These are phyloP conservation scores for Aspergillus taichungensis DNA, from an alignment of 495 filamentous ascomycete species.

Conservation along the genomic window DNA sequence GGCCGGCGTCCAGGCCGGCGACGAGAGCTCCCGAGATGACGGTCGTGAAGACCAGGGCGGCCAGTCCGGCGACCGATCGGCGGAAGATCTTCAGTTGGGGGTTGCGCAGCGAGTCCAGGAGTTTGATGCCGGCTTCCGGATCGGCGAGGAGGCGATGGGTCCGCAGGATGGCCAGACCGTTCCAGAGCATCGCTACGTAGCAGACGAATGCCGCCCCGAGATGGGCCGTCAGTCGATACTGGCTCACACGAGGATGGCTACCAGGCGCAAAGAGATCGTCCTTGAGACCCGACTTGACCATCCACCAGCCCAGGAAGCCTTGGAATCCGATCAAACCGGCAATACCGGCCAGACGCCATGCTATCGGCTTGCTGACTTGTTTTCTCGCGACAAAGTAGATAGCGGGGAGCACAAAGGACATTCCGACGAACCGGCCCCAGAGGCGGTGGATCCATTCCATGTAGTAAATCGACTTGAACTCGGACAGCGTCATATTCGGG, in stretches of 20 bases:
- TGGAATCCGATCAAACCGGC: slow-evolving; percentile 87
- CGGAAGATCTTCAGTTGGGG: slow-evolving; percentile 66
- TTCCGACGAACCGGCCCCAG: slow-evolving; percentile 87
- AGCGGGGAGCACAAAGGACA: slow-evolving; percentile 81
- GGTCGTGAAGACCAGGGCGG: slow-evolving; percentile 72
- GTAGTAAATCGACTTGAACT: slow-evolving; percentile 98
- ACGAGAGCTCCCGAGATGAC: slow-evolving; percentile 91
- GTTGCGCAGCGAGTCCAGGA: slow-evolving; percentile 49
- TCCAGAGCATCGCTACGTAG: slow-evolving; percentile 90
- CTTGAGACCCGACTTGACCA: slow-evolving; percentile 92
- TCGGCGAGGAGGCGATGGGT: slow-evolving; percentile 58
- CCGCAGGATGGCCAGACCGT: slow-evolving; percentile 76
- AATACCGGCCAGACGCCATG: slow-evolving; percentile 69
- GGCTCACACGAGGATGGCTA: slow-evolving; percentile 81
- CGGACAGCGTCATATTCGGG: slow-evolving; percentile 77
- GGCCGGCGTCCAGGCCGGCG: slow-evolving; percentile 86
- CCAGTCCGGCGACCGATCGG: slow-evolving; percentile 60
- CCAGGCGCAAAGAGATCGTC: slow-evolving; percentile 92
- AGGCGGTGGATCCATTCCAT: slow-evolving; percentile 98
- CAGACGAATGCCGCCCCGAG: slow-evolving; percentile 82
- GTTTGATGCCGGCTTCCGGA: slow-evolving; percentile 44
- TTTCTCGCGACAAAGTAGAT: slow-evolving; percentile 79
- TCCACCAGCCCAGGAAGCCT: slow-evolving; percentile 96
- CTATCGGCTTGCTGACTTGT: slow-evolving; percentile 70
- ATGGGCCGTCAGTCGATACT: slow-evolving; percentile 87